Percentiles rank a stretch among this genome's conserved stretches.
Conservation (phyloP, 1,139 yeast genomes). For the Arxiozyma bovina region DNA sequence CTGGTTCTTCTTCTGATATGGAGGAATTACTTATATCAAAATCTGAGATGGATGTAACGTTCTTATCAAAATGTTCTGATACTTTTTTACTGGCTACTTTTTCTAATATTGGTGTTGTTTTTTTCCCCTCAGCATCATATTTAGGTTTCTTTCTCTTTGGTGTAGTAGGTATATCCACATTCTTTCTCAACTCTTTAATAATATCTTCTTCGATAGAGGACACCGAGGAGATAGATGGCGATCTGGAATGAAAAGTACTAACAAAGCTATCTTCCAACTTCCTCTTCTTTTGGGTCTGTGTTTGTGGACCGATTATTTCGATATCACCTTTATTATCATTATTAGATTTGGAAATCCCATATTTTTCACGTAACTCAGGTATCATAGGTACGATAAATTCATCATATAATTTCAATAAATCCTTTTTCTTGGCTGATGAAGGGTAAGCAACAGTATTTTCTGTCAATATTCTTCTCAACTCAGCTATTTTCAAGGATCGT, state of each 20-base stretch:
- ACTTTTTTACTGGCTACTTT: conserved; percentile 4
- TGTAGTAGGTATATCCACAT: conserved; percentile 2
- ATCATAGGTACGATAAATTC: conserved; percentile 33
- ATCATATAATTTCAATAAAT: conserved; percentile 46
- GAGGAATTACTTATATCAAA: conserved; percentile 2
- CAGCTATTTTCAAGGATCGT: conserved; percentile 48
- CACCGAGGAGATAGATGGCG: conserved; percentile 3
- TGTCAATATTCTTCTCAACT: conserved; percentile 52
- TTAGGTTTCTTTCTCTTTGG: conserved; percentile 5
- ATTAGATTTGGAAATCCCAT: conserved; percentile 1
- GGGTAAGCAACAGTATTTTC: conserved; percentile 50
- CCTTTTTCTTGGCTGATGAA: conserved; percentile 55
- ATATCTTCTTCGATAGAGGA: conserved; percentile 5
- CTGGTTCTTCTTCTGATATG: neutral
- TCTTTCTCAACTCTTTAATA: neutral
- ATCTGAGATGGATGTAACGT: neutral
- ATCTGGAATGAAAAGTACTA: neutral
- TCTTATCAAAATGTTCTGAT: neutral
- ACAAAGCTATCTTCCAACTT: neutral
- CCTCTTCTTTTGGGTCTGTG: neutral
- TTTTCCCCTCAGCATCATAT: neutral
- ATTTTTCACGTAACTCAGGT: conserved; percentile 14
- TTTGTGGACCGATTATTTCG: neutral
- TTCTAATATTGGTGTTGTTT: conserved; percentile 1
- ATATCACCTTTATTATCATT: neutral